Evolutionary conservation across 805 yeast genomes (phyloP).

Genomic region (Osmozyma mogii): DNA sequence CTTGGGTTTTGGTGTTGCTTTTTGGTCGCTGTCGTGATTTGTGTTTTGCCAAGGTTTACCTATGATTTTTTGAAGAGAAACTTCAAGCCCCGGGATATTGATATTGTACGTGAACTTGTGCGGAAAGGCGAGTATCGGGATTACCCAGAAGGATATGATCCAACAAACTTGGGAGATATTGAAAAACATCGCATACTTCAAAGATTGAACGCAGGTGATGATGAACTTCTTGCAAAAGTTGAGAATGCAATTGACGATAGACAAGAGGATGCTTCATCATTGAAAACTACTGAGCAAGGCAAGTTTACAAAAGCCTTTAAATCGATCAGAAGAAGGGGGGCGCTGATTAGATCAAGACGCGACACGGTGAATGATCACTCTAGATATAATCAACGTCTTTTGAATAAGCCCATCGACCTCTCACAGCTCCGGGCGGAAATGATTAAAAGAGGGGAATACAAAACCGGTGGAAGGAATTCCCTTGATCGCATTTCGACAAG

Average conservation of each 20-base stretch:
- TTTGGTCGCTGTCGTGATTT: constrained; percentile 45
- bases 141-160: constrained; percentile 46
- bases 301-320: constrained; percentile 21
- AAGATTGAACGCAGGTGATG: constrained; percentile 26
- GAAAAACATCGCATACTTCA: constrained; percentile 29
- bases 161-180: constrained; percentile 39
- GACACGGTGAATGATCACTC: constrained; percentile 15
- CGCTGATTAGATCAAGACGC: constrained; percentile 17
- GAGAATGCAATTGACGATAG: constrained; percentile 20
- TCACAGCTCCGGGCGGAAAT: constrained; percentile 30
- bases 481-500: constrained; percentile 36
- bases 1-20: constrained; percentile 58
- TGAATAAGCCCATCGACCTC: constrained; percentile 27
- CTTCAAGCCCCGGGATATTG: constrained; percentile 59
- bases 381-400: constrained; percentile 15
- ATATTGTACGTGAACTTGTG: constrained; percentile 59
- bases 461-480: constrained; percentile 23
- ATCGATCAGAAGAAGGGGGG: constrained; percentile 26
- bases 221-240: constrained; percentile 25
- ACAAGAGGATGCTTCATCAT: constrained; percentile 5
- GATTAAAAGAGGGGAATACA: constrained; percentile 31
- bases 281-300: constrained; percentile 3
- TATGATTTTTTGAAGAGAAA: constrained; percentile 42
- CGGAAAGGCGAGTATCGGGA: constrained; percentile 42
- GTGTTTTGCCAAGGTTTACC: constrained; percentile 55